Percentiles rank a stretch among this genome's conserved stretches.
Evolutionary conservation across 768 basidiomycete genomes (phyloP).

Genomic region (Serendipita vermifera): DNA sequence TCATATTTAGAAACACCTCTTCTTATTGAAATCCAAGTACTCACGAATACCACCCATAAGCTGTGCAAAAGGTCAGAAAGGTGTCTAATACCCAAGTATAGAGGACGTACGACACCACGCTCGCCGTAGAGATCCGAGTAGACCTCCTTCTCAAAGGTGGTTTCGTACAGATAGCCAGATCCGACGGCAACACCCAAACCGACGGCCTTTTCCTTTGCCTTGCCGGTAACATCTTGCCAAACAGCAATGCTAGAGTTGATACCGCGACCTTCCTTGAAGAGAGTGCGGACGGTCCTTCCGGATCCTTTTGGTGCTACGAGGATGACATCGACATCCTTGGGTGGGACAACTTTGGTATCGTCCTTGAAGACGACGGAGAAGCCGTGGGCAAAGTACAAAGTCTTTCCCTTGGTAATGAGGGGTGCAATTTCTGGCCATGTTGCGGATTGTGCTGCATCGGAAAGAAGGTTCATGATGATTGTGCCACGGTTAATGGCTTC

Average conservation of each 20-base stretch:
- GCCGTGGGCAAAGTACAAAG: conserved; percentile 99
- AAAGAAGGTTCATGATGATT: conserved; percentile 99
- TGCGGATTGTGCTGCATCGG: conserved; percentile 96
- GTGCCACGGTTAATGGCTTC: conserved; percentile 93
- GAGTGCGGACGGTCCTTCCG: conserved; percentile 94
- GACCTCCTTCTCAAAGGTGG: conserved; percentile 98
- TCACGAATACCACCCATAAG: conserved; percentile 93
- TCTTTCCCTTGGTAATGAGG: conserved; percentile 98
- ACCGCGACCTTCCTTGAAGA: conserved; percentile 99
- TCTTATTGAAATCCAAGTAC: conserved; percentile 24
- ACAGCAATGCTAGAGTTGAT: conserved; percentile 93
- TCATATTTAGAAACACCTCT: conserved; percentile 10
- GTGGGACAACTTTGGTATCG: conserved; percentile 87
- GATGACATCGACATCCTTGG: conserved; percentile 92
- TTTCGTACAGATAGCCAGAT: conserved; percentile 97
- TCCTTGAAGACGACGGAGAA: conserved; percentile 99
- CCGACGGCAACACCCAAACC: conserved; percentile 91
- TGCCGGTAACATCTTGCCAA: conserved; percentile 95
- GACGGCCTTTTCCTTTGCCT: conserved; percentile 93
- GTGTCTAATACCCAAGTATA: neutral
- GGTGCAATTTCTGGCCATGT: conserved; percentile 86
- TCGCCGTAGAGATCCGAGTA: conserved; percentile 99
- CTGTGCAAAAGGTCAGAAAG: conserved; percentile 27
- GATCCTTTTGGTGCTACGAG: conserved; percentile 99
- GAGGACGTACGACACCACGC: conserved; percentile 83